These are phyloP conservation scores for Coniochaeta sp. DNA, from an alignment of 2,329 filamentous ascomycete species.

Conservation along the genomic window DNA sequence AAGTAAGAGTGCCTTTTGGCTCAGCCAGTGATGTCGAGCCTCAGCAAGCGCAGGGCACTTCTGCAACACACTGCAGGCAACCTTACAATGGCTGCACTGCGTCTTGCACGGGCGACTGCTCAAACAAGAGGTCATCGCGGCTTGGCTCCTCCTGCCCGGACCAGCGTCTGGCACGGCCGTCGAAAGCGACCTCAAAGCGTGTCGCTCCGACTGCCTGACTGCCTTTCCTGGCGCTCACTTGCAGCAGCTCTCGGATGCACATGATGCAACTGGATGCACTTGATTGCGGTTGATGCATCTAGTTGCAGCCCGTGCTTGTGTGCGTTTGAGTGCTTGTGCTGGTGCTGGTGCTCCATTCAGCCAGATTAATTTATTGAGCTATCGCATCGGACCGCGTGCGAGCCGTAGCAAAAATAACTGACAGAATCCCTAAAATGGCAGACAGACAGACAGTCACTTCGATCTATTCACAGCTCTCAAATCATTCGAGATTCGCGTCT, in stretches of 20 bases:
- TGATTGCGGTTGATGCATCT: no score
- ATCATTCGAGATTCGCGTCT: not conserved
- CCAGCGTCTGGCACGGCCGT: not conserved
- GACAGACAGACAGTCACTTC: not conserved
- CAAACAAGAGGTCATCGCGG: constrained; percentile 1
- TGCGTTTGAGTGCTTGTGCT: not conserved
- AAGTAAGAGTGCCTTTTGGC: no score
- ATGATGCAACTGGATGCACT: not conserved
- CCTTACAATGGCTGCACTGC: not conserved
- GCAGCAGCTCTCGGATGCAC: not conserved
- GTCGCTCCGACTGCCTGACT: not conserved
- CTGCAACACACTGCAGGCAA: not conserved
- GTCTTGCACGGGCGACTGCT: not conserved
- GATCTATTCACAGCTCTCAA: not conserved
- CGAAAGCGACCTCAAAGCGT: not conserved
- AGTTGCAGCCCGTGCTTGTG: not conserved
- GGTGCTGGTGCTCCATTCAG: not conserved
- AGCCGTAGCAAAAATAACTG: not conserved
- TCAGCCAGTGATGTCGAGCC: no score
- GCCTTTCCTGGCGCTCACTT: not conserved
- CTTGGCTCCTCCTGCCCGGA: not conserved
- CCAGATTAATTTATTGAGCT: not conserved
- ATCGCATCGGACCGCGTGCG: not conserved
- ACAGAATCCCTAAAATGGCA: not conserved
- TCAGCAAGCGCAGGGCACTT: not conserved